Evolutionary conservation across 768 basidiomycete species (phyloP), one percentile per base, ranked within the genome.

Genomic region (Chalciporus chontae): DNA sequence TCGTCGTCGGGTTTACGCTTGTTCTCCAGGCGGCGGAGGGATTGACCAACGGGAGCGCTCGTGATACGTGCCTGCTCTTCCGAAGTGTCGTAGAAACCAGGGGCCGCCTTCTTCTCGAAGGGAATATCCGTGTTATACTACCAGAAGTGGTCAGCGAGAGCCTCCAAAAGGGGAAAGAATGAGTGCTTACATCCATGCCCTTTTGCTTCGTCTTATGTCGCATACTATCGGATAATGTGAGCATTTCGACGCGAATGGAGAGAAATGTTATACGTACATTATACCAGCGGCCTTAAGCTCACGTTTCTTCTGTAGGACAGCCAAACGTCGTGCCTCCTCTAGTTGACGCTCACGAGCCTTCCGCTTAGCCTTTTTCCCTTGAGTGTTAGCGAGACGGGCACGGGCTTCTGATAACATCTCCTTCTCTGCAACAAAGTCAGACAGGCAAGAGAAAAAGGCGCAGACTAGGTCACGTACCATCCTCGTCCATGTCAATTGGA

Each of bases 401-500:
- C 96, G 86, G 24, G 96, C 96, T 69, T 99, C 96, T 1, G 96
- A 98, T 61, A 99, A 73, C 96, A 99, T 98, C 69, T 98, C 96
- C 84, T 98, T 98, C 71, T 98, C 94, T 93, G 59, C 23, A 55
- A 41, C 53, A 50, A 7, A 19, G 42, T 55, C 36, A 60, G 24
- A 40, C 24, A 48, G 4, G 11, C 9, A 37, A 1, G 23, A 21
- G 13, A 32, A 17, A 19, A 11, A 3, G n/a, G 40, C 34, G 3
- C 15, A 19, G 5, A 19, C 19, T 8, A n/a, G 10, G 14, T 0
- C 31, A 72, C 80, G 50, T 55, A 87, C 91, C 94, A 64, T 98
- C 96, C 72, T 99, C 96, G 65, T 99, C 96, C 96, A 99, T 99
- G 71, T 99, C 96, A 59, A 98, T 97, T 6, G 96, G 96, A 73